These are phyloP conservation scores for Starmerella geochares DNA, from an alignment of 805 yeast genomes.

Conservation along the genomic window DNA sequence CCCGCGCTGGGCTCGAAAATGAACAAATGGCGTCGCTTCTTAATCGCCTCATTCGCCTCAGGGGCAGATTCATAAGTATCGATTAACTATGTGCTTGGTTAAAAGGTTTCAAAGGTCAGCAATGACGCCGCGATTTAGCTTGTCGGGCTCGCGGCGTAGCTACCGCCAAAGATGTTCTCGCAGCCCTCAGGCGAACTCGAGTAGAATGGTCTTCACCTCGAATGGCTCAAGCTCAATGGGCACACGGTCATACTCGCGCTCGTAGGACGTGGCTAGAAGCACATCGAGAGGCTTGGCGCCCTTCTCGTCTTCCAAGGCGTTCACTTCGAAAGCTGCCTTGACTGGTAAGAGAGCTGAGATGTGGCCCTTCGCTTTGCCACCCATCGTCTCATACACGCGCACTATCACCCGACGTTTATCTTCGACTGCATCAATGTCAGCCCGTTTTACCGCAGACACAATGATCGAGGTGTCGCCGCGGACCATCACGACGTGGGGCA, in stretches of 20 bases:
- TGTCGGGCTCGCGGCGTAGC: no score
- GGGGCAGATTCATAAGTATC: no score
- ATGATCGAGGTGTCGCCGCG: constrained; percentile 52
- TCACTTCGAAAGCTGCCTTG: constrained; percentile 42
- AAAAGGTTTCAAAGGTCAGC: no score
- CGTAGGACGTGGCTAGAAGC: constrained; percentile 15
- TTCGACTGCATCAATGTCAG: constrained; percentile 63
- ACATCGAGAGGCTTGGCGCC: constrained; percentile 28
- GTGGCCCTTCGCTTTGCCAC: constrained; percentile 56
- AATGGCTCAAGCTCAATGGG: constrained; percentile 53
- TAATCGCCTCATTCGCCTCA: no score
- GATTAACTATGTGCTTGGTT: no score
- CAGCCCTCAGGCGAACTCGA: constrained; percentile 32
- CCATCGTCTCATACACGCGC: constrained; percentile 78
- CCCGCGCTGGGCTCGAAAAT: no score
- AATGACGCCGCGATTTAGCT: no score
- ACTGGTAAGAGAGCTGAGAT: constrained; percentile 43
- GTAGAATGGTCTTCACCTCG: constrained; percentile 59
- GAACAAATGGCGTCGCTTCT: no score
- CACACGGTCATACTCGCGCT: constrained; percentile 24
- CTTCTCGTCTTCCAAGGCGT: constrained; percentile 35
- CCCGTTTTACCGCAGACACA: constrained; percentile 71
- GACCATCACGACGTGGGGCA: constrained; percentile 15
- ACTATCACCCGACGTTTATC: constrained; percentile 48
- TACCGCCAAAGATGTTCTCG: no score